These are phyloP conservation scores for Hypoxylon sp. DNA, from an alignment of 2,329 filamentous ascomycete species.

Conservation along the genomic window DNA sequence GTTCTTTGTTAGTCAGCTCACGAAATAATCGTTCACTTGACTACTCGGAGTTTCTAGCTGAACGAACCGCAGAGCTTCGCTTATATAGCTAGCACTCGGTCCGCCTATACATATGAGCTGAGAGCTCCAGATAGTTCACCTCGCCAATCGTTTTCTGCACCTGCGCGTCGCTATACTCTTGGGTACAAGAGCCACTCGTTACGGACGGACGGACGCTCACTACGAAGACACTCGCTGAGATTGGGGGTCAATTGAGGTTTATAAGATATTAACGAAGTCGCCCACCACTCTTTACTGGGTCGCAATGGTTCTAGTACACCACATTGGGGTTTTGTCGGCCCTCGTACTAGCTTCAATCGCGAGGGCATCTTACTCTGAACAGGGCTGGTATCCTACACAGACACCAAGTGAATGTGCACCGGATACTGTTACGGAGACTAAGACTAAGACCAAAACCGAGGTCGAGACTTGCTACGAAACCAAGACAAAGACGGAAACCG, in stretches of 20 bases:
- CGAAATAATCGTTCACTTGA: constrained; percentile 19
- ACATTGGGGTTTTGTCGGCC: constrained; percentile 43
- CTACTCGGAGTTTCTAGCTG: constrained; percentile 34
- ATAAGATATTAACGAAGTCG: not conserved
- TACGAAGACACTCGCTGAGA: constrained; percentile 27
- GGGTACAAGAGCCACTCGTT: constrained; percentile 34
- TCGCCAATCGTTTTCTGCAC: constrained; percentile 18
- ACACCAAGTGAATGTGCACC: constrained; percentile 31
- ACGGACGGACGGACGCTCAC: constrained; percentile 36
- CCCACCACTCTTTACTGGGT: constrained; percentile 16
- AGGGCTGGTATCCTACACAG: constrained; percentile 20
- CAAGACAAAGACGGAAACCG: constrained; percentile 42
- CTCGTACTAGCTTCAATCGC: constrained; percentile 42
- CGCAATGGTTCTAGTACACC: constrained; percentile 45
- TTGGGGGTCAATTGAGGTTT: constrained; percentile 4
- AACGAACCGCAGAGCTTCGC: constrained; percentile 22
- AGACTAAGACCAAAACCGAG: constrained; percentile 41
- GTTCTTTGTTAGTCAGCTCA: constrained; percentile 21
- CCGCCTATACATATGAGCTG: constrained; percentile 34
- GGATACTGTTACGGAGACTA: constrained; percentile 43
- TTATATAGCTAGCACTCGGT: constrained; percentile 20
- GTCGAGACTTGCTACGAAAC: constrained; percentile 31
- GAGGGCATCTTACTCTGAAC: constrained; percentile 26
- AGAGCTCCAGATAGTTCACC: constrained; percentile 18
- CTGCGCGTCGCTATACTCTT: constrained; percentile 21